phyloP scores from a whole-genome alignment of 768 basidiomycete genomes.

The Rhizopogon rudus region DNA sequence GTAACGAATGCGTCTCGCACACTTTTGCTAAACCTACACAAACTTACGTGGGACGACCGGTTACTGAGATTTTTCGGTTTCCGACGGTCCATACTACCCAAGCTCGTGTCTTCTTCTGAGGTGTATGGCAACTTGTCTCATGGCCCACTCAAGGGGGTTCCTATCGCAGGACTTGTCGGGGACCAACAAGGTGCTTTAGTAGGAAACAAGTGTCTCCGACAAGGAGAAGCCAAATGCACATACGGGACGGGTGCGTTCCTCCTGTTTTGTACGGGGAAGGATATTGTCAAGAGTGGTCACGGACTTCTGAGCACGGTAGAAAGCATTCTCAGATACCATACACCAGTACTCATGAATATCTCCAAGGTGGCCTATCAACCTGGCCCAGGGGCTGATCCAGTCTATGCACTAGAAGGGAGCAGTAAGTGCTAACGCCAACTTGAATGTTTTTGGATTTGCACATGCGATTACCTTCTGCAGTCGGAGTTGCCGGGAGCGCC shows the following conservation, averaged over 20 bases:
- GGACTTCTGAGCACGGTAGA: conserved; percentile 84
- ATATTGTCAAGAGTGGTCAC: conserved; percentile 80
- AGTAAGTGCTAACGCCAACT: conserved; percentile 46
- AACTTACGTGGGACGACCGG: conserved; percentile 76
- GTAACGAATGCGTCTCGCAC: conserved; percentile 97
- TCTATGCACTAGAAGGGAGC: conserved; percentile 93
- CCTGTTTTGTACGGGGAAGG: conserved; percentile 87
- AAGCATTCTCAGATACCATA: not conserved
- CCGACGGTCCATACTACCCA: conserved; percentile 73
- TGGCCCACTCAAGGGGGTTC: conserved; percentile 67
- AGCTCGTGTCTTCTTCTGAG: conserved; percentile 86
- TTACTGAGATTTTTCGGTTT: conserved; percentile 87
- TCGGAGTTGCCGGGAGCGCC: conserved; percentile 92
- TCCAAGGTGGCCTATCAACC: conserved; percentile 84
- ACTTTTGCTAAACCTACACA: conserved; percentile 79
- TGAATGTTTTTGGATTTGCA: not conserved
- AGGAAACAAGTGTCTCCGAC: conserved; percentile 90
- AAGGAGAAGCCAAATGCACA: conserved; percentile 96
- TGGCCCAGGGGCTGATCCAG: conserved; percentile 68
- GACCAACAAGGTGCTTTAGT: conserved; percentile 97
- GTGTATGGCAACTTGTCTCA: conserved; percentile 77
- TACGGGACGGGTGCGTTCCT: conserved; percentile 98
- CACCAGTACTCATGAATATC: conserved; percentile 2
- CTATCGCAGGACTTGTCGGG: conserved; percentile 92
- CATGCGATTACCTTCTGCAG: conserved; percentile 29